These are phyloP conservation scores for Phycomyces nitens DNA, from an alignment of 192 early-diverging fungal genomes.

Conservation along the genomic window DNA sequence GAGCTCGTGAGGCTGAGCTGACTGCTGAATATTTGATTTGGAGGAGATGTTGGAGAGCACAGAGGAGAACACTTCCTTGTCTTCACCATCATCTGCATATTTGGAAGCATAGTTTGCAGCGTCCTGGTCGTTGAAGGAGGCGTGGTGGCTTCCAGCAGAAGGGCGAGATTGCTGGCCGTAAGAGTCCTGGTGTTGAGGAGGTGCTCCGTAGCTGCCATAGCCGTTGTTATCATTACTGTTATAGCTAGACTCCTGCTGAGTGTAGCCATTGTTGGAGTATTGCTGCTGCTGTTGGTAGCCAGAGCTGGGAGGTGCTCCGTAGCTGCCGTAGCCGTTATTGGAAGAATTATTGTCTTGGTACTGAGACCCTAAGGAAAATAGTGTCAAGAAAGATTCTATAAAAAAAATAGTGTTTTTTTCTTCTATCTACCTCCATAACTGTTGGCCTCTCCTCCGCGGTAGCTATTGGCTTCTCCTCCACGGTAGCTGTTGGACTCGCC, in stretches of 20 bases:
- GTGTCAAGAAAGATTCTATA: not conserved
- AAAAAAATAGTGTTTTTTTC: not conserved
- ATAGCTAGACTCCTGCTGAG: not conserved
- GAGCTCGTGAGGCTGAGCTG: slow-evolving; percentile 18
- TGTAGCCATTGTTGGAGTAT: not conserved
- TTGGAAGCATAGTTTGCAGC: slow-evolving; percentile 17
- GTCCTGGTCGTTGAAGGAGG: slow-evolving; percentile 1
- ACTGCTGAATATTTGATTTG: not conserved
- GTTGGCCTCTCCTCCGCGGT: slow-evolving; percentile 3
- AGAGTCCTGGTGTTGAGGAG: not conserved
- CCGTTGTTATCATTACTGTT: not conserved
- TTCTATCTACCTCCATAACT: not conserved
- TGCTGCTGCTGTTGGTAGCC: not conserved
- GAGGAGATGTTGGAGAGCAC: slow-evolving; percentile 11
- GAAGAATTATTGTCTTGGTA: not conserved
- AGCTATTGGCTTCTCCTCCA: not conserved
- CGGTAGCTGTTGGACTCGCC: slow-evolving; percentile 3
- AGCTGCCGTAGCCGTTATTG: not conserved
- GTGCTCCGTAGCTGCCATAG: not conserved
- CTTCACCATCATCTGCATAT: slow-evolving; percentile 14
- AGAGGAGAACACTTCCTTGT: slow-evolving; percentile 14
- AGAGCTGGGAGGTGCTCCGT: not conserved
- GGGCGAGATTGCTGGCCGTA: not conserved
- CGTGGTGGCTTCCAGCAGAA: too few relatives aligned
- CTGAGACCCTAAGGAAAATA: not conserved